Conservation (phyloP, 1,284 basidiomycete genomes). For the Apiotrichum brassicae region DNA sequence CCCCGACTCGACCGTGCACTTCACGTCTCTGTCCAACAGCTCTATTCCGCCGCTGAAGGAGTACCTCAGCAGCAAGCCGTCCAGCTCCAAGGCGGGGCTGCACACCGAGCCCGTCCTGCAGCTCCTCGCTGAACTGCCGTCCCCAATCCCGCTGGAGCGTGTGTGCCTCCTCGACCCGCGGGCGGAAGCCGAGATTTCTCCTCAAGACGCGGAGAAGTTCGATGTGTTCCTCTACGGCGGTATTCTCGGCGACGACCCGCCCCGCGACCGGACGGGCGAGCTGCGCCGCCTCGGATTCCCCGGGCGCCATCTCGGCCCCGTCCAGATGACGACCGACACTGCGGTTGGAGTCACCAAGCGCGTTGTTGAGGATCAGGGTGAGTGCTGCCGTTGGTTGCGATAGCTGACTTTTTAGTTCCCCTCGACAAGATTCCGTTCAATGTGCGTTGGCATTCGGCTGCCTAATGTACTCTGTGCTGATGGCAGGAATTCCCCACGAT, state of each 20-base stretch:
- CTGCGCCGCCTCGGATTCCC: constrained; percentile 82
- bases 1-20: constrained; percentile 60
- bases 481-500: constrained; percentile 78
- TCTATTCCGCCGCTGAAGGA: constrained; percentile 59
- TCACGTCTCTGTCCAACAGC: constrained; percentile 71
- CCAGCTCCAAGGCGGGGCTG: constrained; percentile 52
- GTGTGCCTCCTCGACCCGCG: constrained; percentile 87
- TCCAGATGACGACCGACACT: constrained; percentile 99
- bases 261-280: constrained; percentile 61
- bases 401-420: no score
- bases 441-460: constrained; percentile 43
- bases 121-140: constrained; percentile 53
- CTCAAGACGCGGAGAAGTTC: constrained; percentile 68
- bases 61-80: constrained; percentile 41
- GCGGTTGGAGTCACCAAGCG: constrained; percentile 87
- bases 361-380: constrained; percentile 72
- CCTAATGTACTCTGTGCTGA: background rate
- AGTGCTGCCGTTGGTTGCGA: constrained; percentile 25
- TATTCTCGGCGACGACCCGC: constrained; percentile 47
- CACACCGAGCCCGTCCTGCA: constrained; percentile 61
- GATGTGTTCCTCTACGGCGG: constrained; percentile 78
- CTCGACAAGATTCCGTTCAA: constrained; percentile 67
- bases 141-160: constrained; percentile 52
- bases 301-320: constrained; percentile 66
- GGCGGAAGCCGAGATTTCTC: constrained; percentile 61